phyloP scores from a whole-genome alignment of 2,329 filamentous ascomycete genomes.

The Paecilomyces sp. region DNA sequence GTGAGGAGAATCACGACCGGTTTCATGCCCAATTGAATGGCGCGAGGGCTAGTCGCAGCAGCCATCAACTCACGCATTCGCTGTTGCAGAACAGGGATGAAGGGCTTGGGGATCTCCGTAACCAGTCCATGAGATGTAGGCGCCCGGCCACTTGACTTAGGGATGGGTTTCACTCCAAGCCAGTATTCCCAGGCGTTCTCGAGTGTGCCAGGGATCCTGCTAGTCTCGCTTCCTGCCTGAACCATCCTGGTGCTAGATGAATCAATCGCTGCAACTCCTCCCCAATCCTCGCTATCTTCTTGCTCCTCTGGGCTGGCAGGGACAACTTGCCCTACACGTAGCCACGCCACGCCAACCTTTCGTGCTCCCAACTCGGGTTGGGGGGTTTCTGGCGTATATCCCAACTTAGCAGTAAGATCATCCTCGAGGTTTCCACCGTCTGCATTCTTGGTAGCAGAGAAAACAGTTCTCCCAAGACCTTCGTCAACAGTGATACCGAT shows the following conservation, averaged over 20 bases:
- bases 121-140: conserved; percentile 29
- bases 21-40: conserved; percentile 79
- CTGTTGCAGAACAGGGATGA: conserved; percentile 56
- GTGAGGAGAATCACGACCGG: conserved; percentile 81
- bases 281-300: conserved; percentile 68
- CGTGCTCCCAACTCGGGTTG: conserved; percentile 28
- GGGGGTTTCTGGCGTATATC: conserved; percentile 19
- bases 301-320: conserved; percentile 41
- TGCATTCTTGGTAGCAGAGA: conserved; percentile 53
- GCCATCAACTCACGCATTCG: conserved; percentile 78
- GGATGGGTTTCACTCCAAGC: conserved; percentile 64
- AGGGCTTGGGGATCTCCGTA: conserved; percentile 31
- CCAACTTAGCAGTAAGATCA: conserved; percentile 49
- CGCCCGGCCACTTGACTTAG: conserved; percentile 34
- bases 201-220: conserved; percentile 68
- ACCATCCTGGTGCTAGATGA: conserved; percentile 81
- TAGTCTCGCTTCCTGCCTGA: conserved; percentile 80
- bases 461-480: conserved; percentile 71
- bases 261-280: conserved; percentile 78
- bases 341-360: conserved; percentile 72
- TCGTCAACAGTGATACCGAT: conserved; percentile 87
- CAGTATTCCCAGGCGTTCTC: conserved; percentile 86
- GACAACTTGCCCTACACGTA: conserved; percentile 71
- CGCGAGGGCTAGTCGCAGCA: conserved; percentile 79
- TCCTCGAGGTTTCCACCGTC: conserved; percentile 62